These are phyloP conservation scores for Lipomyces spencermartinsiae DNA, from an alignment of 805 yeast genomes.

Conservation along the genomic window DNA sequence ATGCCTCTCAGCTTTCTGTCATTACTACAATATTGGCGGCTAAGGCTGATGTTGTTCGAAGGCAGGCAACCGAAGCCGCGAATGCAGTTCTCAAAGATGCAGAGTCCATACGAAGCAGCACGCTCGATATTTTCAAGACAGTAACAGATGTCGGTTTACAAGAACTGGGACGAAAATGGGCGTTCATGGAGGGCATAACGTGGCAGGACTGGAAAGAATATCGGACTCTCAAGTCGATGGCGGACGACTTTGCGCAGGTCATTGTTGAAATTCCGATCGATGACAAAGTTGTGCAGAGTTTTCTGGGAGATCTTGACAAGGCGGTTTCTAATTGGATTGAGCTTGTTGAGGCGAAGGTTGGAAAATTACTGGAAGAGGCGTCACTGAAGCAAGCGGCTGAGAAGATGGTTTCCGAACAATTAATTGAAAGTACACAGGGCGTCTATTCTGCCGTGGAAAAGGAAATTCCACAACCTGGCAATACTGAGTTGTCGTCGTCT, in stretches of 20 bases:
- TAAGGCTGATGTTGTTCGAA: slow-evolving; percentile 22
- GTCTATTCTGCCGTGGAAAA: not conserved
- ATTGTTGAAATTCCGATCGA: slow-evolving; percentile 30
- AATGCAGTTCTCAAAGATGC: slow-evolving; percentile 23
- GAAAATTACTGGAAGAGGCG: slow-evolving; percentile 15
- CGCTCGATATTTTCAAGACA: slow-evolving; percentile 28
- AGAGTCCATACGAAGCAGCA: slow-evolving; percentile 20
- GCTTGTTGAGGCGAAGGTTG: slow-evolving; percentile 13
- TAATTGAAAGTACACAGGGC: not conserved
- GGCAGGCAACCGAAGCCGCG: slow-evolving; percentile 14
- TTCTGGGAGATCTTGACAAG: slow-evolving; percentile 14
- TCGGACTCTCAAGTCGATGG: slow-evolving; percentile 23
- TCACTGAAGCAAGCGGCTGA: not conserved
- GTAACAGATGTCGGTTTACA: slow-evolving; percentile 34
- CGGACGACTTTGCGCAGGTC: slow-evolving; percentile 29
- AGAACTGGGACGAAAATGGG: slow-evolving; percentile 37
- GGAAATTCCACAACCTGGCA: not conserved
- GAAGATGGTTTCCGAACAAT: not conserved
- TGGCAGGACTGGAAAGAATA: slow-evolving; percentile 38
- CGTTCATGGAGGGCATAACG: slow-evolving; percentile 32
- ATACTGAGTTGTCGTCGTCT: not conserved
- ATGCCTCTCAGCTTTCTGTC: slow-evolving; percentile 8
- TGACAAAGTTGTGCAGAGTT: slow-evolving; percentile 3
- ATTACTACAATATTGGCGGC: slow-evolving; percentile 8
- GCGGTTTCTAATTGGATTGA: slow-evolving; percentile 25